Evolutionary conservation across 495 filamentous ascomycete genomes (phyloP), one percentile per base, ranked within the genome.

Genomic region (Penicillium coffeae): DNA sequence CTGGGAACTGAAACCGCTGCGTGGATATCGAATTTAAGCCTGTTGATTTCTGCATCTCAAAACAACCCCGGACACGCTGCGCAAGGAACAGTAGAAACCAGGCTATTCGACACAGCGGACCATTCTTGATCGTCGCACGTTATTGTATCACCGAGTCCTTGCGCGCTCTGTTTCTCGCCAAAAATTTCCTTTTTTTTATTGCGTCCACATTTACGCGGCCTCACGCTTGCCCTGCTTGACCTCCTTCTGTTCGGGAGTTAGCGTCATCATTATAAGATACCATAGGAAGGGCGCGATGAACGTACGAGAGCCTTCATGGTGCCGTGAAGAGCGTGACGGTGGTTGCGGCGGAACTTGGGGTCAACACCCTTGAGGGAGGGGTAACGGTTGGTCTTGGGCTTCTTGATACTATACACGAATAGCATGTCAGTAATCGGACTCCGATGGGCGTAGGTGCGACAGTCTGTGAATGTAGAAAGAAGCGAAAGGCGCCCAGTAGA

Each of bases 281-380:
- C 2, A 38, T 15, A 8, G 48, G 36, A 38, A 20, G 22, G 15
- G 48, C 32, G 15, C 47, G 46, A 42, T 58, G 37, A 52, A 83
- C 90, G 65, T 85, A 98, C 93, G 77, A 99, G 76, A 66, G 94
- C 94, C 81, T 87, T 94, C 81, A 87, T 88, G 62, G 94, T 99
- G 67, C 93, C 93, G 77, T 96, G 94, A 22, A 96, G 88, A 69
- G 94, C 94, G 84, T 97, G 91, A 67, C 90, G 88, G 79, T 98
- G 94, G 81, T 98, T 98, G 76, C 93, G 83, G 73, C 93, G 86
- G 83, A 97, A 98, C 84, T 98, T 98, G 69, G 93, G 89, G 79
- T 98, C 93, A 66, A 92, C 95, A 70, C 93, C 93, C 64, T 96
- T 96, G 60, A 97, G 84, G 66, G 92, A 96, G 56, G 94, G 93